Base-by-base conservation (phyloP, 2,329 filamentous ascomycete species). In the Exophiala calicioides region DNA sequence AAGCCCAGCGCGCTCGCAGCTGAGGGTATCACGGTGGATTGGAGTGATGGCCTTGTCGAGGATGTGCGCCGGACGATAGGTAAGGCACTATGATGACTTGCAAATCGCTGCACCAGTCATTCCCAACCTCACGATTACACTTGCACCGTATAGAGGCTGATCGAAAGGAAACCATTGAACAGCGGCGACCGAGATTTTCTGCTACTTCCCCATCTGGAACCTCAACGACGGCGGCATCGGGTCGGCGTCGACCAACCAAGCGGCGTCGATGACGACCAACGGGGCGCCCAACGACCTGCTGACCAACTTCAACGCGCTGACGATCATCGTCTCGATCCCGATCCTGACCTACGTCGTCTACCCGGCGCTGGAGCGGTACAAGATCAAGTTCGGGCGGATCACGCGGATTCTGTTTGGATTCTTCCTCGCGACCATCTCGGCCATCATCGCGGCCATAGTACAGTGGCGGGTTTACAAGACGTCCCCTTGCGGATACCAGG, bases 111-210 rank as follows among this genome's bases (percentile, higher is more conserved):
- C n/a, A n/a, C n/a, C n/a, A n/a, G n/a, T n/a, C n/a, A n/a, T n/a
- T n/a, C n/a, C n/a, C n/a, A n/a, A n/a, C n/a, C n/a, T n/a, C n/a
- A n/a, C n/a, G n/a, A n/a, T n/a, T n/a, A n/a, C n/a, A n/a, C n/a
- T n/a, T n/a, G n/a, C n/a, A n/a, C n/a, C n/a, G n/a, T n/a, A n/a
- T n/a, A n/a, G n/a, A n/a, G n/a, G n/a, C n/a, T n/a, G n/a, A n/a
- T n/a, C n/a, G n/a, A n/a, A n/a, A n/a, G n/a, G n/a, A n/a, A 36
- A 36, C 15, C 16, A 19, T 23, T 16, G 16, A 19, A 13, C 19
- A 37, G 53, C 77, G 58, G 83, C 84, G 44, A 86, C 83, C 71
- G 75, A 79, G 55, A 84, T 88, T 26, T 50, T 86, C 67, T 68
- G 78, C 51, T 78, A 74, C 66, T 78, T 70, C 46, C 73, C 73